These are phyloP conservation scores for Thermomyces lanuginosus DNA, from an alignment of 2,329 filamentous ascomycete species.

Conservation along the genomic window DNA sequence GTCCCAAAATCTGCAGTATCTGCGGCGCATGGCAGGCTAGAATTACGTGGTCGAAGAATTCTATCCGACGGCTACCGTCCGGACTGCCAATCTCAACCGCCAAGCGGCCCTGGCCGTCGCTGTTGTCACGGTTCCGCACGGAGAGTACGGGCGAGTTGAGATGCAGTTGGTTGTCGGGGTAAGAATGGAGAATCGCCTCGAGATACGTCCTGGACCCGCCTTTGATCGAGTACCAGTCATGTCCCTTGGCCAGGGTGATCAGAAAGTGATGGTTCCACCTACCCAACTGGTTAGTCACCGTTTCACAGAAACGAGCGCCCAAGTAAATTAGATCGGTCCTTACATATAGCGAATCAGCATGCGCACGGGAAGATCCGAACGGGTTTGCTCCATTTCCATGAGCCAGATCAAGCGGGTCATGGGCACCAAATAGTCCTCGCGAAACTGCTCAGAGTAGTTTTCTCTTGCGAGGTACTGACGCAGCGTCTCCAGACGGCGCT, in stretches of 20 bases:
- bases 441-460: slow-evolving; percentile 4
- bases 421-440: slow-evolving; percentile 2
- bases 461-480: slow-evolving; percentile 3
- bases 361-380: slow-evolving; percentile 1
- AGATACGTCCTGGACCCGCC: slow-evolving; percentile 5
- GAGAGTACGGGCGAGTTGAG: neutral
- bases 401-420: slow-evolving; percentile 2
- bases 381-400: slow-evolving; percentile 1
- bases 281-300: neutral
- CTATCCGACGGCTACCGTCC: too few species aligned
- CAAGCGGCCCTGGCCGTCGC: neutral
- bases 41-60: slow-evolving; percentile 3
- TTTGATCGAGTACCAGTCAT: slow-evolving; percentile 2
- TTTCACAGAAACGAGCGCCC: too few species aligned
- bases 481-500: slow-evolving; percentile 2
- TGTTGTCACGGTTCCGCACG: neutral
- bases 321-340: too few species aligned
- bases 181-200: slow-evolving; percentile 1
- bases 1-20: slow-evolving; percentile 1
- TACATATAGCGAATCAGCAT: slow-evolving; percentile 4
- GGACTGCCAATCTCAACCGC: slow-evolving; percentile 1
- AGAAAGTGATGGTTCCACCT: slow-evolving; percentile 3
- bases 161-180: slow-evolving; percentile 1
- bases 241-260: slow-evolving; percentile 1
- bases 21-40: slow-evolving; percentile 4